Conservation (phyloP, 306 rosid genomes). For the Quercus aquifolioides region DNA sequence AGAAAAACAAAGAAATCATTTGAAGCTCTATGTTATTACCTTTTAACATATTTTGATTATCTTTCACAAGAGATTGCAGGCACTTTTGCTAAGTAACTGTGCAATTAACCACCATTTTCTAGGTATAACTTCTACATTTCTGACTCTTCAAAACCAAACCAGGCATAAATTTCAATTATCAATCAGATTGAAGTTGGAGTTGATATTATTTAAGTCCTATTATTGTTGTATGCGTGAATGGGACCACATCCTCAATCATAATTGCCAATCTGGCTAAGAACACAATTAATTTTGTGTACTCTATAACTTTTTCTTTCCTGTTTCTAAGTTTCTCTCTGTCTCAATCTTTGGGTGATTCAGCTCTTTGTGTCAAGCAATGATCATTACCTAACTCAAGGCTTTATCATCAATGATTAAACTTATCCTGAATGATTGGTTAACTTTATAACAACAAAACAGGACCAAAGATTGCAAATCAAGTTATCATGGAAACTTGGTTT, state of each 20-base stretch:
- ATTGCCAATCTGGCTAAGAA: neutral
- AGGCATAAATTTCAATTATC: neutral
- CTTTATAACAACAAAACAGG: neutral
- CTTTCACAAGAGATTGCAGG: too few species aligned
- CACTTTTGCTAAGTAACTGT: too few species aligned
- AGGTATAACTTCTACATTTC: neutral
- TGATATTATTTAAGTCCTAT: neutral
- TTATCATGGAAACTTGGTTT: too few species aligned
- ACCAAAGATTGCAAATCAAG: too few species aligned
- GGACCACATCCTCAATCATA: neutral
- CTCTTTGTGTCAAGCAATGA: neutral
- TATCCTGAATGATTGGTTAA: neutral
- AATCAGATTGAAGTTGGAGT: neutral
- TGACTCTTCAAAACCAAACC: neutral
- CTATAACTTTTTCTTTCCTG: neutral
- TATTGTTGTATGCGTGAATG: neutral
- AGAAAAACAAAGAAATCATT: too few species aligned
- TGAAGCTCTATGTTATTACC: too few species aligned
- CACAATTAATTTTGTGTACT: neutral
- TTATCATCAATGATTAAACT: neutral
- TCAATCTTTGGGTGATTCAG: neutral
- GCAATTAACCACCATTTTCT: neutral
- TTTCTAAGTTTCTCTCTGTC: neutral
- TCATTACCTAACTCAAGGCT: neutral
- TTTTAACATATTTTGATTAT: too few species aligned